Evolutionary conservation across 352 stramenopile species (phyloP), one percentile per base, ranked within the genome.

Genomic region (Pilasporangium apinafurcum): DNA sequence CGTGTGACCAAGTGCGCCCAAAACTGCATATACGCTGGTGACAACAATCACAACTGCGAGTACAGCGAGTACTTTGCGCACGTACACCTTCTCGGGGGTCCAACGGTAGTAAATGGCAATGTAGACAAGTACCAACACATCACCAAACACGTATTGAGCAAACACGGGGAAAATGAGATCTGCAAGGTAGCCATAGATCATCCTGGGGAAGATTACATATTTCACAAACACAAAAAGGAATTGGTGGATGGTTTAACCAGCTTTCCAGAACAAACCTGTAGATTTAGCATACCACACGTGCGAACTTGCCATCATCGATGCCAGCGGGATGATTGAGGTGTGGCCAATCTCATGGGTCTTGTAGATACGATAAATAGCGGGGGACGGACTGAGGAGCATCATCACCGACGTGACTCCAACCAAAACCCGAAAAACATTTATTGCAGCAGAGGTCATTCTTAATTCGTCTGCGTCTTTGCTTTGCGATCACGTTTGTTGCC

Each of bases 61-160:
- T 8, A 55, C 24, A 5, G 40, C 38, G 18, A 71, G 39, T 9
- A 68, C 58, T 8, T 56, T 56, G 22, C 56, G 59, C 22, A 73
- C 59, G 37, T 78, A 73, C 41, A 45, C 56, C 35, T 48, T 48
- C n/a, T 78, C 57, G 9, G 60, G 44, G 1, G 60, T 57, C 59
- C 68, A 77, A 10, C 48, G 45, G 48, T 76, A 82, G 53, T 81
- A 83, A 24, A 81, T 34, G 8, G 58, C 25, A 26, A 85, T 68
- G 57, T 76, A 85, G 20, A 52, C 22, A 30, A 76, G 17, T 10
- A 58, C 52, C 2, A 71, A 37, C 12, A 73, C 41, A 48, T 68
- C 55, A 17, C 68, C 72, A 12, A 77, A 45, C n/a, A 48, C 52
- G 30, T 68, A 85, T 0, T 64, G 78, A n/a, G 62, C 55, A 25